Percentiles rank a stretch among this genome's conserved stretches.
phyloP scores from a whole-genome alignment of 345 rosid species.

The Sonneratia alba region DNA sequence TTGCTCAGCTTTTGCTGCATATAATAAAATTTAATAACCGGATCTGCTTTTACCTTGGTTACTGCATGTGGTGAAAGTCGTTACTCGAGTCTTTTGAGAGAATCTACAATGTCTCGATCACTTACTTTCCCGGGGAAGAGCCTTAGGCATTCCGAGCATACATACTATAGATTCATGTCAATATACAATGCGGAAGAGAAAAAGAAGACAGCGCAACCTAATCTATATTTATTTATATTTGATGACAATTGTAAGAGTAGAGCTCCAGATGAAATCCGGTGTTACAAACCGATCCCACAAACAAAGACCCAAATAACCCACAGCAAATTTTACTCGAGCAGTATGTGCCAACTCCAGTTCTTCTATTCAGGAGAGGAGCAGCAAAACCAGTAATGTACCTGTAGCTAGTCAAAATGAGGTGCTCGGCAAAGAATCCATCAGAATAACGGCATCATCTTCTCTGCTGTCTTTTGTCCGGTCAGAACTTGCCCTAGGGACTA shows the following conservation, averaged over 20 bases:
- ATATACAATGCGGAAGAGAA: neutral
- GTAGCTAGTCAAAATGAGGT: slow-evolving; percentile 30
- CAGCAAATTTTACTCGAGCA: neutral
- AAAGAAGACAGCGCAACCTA: neutral
- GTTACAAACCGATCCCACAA: neutral
- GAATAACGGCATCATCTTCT: slow-evolving; percentile 44
- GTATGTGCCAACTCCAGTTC: slow-evolving; percentile 1
- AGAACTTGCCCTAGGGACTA: slow-evolving; percentile 46
- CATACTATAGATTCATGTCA: neutral
- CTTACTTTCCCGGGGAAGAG: neutral
- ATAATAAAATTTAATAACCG: neutral
- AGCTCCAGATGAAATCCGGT: neutral
- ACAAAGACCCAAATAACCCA: neutral
- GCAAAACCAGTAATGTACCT: neutral
- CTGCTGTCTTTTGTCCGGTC: slow-evolving; percentile 25
- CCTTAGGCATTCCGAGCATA: neutral
- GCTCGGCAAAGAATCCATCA: slow-evolving; percentile 75
- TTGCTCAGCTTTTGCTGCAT: neutral
- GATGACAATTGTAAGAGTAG: neutral
- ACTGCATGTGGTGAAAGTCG: neutral
- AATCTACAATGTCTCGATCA: neutral
- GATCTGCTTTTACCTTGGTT: neutral
- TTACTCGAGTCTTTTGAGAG: neutral
- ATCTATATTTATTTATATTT: neutral
- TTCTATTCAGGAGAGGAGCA: slow-evolving; percentile 6